Percentiles rank a stretch among this genome's conserved stretches.
These are phyloP conservation scores for Floccularia luteovirens DNA, from an alignment of 768 basidiomycete species.

Conservation along the genomic window DNA sequence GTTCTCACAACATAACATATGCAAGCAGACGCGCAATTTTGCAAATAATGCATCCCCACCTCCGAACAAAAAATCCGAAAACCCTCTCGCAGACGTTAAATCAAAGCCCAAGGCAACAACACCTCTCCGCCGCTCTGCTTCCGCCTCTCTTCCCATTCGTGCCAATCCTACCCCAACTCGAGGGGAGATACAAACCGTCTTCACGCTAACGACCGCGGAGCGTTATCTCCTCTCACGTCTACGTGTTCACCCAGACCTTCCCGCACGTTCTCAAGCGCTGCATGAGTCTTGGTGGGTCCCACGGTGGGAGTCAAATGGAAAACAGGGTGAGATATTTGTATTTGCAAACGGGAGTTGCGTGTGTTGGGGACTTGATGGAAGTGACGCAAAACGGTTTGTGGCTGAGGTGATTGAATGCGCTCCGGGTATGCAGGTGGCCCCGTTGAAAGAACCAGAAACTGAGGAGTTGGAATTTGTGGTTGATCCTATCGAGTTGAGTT, in stretches of 20 bases:
- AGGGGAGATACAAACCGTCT: constrained; percentile 68
- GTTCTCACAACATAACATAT: not conserved
- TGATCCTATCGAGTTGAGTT: constrained; percentile 78
- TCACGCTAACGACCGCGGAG: constrained; percentile 84
- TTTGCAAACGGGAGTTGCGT: constrained; percentile 88
- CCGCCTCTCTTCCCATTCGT: constrained; percentile 81
- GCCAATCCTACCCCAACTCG: constrained; percentile 82
- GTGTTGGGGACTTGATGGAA: constrained; percentile 81
- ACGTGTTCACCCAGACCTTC: constrained; percentile 40
- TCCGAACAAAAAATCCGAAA: constrained; percentile 1
- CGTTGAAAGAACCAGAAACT: constrained; percentile 65
- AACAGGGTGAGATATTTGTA: constrained; percentile 79
- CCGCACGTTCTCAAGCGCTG: constrained; percentile 45
- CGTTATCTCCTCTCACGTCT: constrained; percentile 67
- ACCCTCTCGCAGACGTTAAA: constrained; percentile 30
- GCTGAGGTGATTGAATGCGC: constrained; percentile 48
- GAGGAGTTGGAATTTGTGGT: constrained; percentile 92
- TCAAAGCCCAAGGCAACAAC: constrained; percentile 80
- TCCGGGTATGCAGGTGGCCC: constrained; percentile 52
- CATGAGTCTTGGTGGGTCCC: constrained; percentile 82
- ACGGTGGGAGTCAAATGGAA: constrained; percentile 47
- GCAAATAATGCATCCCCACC: no score
- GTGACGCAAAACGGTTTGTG: constrained; percentile 64
- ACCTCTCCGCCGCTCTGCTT: constrained; percentile 73
- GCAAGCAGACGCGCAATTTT: no score